phyloP scores from a whole-genome alignment of 257 asterid species.

The Henckelia pumila region DNA sequence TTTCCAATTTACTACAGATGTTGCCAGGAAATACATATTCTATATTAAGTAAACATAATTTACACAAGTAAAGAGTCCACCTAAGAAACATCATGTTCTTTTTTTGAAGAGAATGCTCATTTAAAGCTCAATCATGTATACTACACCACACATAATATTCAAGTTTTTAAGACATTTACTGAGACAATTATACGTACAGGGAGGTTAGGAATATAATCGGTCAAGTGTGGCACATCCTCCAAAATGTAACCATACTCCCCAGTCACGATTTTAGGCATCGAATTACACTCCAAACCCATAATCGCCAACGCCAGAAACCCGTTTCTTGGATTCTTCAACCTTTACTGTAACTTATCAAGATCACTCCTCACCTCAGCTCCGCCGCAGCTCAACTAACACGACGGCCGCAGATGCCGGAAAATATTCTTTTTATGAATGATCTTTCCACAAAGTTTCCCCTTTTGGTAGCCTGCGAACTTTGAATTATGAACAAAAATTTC shows the following conservation, averaged over 20 bases:
- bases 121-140: neutral
- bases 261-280: constrained; percentile 36
- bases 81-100: too few relatives aligned
- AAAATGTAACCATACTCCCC: constrained; percentile 61
- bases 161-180: neutral
- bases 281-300: constrained; percentile 36
- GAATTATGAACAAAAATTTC: constrained; percentile 15
- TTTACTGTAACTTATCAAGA: constrained; percentile 8
- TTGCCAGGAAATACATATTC: too few relatives aligned
- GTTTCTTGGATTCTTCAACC: constrained; percentile 15
- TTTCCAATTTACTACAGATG: too few relatives aligned
- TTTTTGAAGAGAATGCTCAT: neutral
- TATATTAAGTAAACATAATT: too few relatives aligned
- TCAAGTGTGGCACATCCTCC: constrained; percentile 71
- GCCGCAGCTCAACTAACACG: constrained; percentile 7
- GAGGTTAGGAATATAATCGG: constrained; percentile 56
- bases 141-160: neutral
- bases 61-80: too few relatives aligned
- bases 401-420: constrained; percentile 5
- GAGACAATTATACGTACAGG: constrained; percentile 36
- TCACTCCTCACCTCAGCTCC: constrained; percentile 12
- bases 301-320: constrained; percentile 13
- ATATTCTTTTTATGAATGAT: neutral
- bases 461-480: neutral
- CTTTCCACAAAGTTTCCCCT: constrained; percentile 19